phyloP scores from a whole-genome alignment of 257 asterid genomes.

The Eucommia ulmoides region DNA sequence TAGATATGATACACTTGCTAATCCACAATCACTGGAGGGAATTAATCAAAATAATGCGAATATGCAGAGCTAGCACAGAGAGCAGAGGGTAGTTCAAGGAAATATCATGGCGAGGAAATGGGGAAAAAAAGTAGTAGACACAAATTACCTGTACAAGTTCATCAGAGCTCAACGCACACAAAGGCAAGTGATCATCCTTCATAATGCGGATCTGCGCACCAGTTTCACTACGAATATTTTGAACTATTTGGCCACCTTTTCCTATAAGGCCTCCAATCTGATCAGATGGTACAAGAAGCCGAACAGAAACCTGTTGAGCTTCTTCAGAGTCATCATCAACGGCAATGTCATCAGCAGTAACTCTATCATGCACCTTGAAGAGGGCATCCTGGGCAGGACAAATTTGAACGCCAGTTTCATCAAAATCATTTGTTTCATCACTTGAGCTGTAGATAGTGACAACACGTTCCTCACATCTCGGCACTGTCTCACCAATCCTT shows the following conservation, averaged over 20 bases:
- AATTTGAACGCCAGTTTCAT: conserved; percentile 39
- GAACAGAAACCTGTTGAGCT: too few species aligned
- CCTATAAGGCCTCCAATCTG: too few species aligned
- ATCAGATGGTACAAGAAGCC: too few species aligned
- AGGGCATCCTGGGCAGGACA: conserved; percentile 96
- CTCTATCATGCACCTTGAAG: conserved; percentile 77
- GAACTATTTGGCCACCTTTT: conserved; percentile 91
- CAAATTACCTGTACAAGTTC: conserved; percentile 82
- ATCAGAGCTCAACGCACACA: conserved; percentile 80
- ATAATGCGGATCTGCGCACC: conserved; percentile 90
- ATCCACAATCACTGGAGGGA: too few species aligned
- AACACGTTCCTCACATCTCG: conserved; percentile 73
- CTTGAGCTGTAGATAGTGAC: conserved; percentile 67
- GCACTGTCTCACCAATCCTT: conserved; percentile 84
- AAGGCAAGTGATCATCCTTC: conserved; percentile 78
- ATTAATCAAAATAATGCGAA: too few species aligned
- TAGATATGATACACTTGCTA: too few species aligned
- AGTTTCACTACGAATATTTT: conserved; percentile 65
- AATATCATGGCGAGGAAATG: too few species aligned
- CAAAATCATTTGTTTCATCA: conserved; percentile 69
- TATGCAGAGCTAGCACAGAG: too few species aligned
- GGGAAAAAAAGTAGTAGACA: too few species aligned
- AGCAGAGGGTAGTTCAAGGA: too few species aligned
- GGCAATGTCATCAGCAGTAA: too few species aligned
- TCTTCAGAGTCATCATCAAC: too few species aligned